phyloP scores from a whole-genome alignment of 495 filamentous ascomycete genomes.

The Penicillium antarcticum region DNA sequence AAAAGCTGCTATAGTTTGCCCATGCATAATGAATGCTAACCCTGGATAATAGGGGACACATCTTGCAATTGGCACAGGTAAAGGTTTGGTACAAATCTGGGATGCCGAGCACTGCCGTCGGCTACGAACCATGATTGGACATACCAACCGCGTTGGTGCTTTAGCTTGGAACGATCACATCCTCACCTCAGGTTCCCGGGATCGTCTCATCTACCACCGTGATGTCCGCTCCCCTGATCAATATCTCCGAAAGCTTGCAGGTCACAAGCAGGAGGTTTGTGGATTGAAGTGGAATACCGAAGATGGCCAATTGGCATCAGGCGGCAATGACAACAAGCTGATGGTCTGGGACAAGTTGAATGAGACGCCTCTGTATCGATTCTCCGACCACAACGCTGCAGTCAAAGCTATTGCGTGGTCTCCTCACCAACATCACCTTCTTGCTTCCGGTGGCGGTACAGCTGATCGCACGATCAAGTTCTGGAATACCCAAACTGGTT shows the following conservation, averaged over 20 bases:
- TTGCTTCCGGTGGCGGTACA: constrained; percentile 95
- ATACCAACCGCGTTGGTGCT: constrained; percentile 85
- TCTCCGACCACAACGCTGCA: constrained; percentile 87
- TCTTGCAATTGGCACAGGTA: constrained; percentile 88
- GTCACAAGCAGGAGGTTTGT: constrained; percentile 98
- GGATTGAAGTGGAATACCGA: constrained; percentile 97
- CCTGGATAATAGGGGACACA: constrained; percentile 67
- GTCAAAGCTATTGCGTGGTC: constrained; percentile 99
- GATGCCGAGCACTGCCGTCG: constrained; percentile 83
- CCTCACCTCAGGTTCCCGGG: constrained; percentile 89
- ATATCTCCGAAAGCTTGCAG: constrained; percentile 73
- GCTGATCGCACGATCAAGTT: constrained; percentile 96
- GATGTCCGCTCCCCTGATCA: constrained; percentile 94
- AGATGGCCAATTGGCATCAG: constrained; percentile 90
- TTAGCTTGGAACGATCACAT: constrained; percentile 98
- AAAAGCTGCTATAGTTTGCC: not conserved
- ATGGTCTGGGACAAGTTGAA: constrained; percentile 96
- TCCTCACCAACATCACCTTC: constrained; percentile 86
- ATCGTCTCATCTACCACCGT: constrained; percentile 89
- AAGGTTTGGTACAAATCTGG: constrained; percentile 96
- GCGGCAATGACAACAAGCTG: constrained; percentile 97
- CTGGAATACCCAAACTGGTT: constrained; percentile 85
- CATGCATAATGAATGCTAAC: constrained; percentile 3
- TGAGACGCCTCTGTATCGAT: constrained; percentile 84
- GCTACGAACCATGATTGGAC: constrained; percentile 92